Conservation (phyloP, 345 rosid genomes). For the Microthlaspi erraticum region DNA sequence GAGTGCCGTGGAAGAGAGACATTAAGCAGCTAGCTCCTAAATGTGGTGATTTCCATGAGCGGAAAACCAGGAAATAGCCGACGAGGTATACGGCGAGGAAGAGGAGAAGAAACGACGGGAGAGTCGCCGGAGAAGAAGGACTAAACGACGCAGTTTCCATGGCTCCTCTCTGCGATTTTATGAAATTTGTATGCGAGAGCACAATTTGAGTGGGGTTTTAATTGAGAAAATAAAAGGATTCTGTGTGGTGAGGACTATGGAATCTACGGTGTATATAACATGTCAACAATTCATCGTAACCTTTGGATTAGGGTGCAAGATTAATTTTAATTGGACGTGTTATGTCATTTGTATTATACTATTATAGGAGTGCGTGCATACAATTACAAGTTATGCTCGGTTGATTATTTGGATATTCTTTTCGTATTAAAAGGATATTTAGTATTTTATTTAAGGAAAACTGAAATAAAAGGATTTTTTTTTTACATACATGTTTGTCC, state of each 20-base stretch:
- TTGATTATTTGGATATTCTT: conserved; percentile 32
- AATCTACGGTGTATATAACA: neutral
- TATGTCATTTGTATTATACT: neutral
- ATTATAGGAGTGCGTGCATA: conserved; percentile 3
- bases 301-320: conserved; percentile 32
- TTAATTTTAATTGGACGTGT: conserved; percentile 6
- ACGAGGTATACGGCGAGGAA: conserved; percentile 54
- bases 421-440: conserved; percentile 12
- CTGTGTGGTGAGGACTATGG: conserved; percentile 12
- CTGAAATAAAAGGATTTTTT: too few relatives aligned
- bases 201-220: conserved; percentile 11
- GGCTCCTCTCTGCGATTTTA: neutral
- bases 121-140: conserved; percentile 28
- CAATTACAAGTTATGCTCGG: conserved; percentile 35
- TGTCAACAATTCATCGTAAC: neutral
- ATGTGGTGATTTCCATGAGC: conserved; percentile 60
- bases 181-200: conserved; percentile 13
- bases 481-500: too few relatives aligned
- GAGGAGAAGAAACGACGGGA: conserved; percentile 50
- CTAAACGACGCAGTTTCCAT: conserved; percentile 47
- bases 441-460: too few relatives aligned
- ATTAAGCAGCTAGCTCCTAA: conserved; percentile 79
- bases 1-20: conserved; percentile 79
- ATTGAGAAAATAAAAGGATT: neutral
- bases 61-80: conserved; percentile 59